These are phyloP conservation scores for Myxozyma melibiosi DNA, from an alignment of 805 yeast species.

Conservation along the genomic window DNA sequence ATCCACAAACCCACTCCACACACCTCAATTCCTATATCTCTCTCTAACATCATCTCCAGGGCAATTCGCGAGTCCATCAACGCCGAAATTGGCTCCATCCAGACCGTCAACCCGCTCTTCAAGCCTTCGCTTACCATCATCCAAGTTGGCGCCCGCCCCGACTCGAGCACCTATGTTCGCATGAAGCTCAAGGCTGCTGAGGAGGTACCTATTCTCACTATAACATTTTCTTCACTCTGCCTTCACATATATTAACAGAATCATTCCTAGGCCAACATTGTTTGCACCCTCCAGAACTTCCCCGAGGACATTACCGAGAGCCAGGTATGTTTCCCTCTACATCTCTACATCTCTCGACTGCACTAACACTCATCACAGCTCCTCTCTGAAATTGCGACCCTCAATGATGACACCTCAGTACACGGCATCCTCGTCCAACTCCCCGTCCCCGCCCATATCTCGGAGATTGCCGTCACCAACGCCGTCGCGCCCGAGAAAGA, in stretches of 20 bases:
- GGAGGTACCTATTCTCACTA: conserved; percentile 44
- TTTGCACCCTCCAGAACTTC: conserved; percentile 65
- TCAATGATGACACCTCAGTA: conserved; percentile 74
- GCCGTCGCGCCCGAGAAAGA: conserved; percentile 83
- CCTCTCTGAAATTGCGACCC: conserved; percentile 57
- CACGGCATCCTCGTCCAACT: conserved; percentile 89
- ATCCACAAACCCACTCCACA: too few species aligned
- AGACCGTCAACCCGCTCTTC: conserved; percentile 53
- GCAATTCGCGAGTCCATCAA: conserved; percentile 55
- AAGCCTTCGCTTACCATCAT: conserved; percentile 77
- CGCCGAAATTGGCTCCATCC: conserved; percentile 52
- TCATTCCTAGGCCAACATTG: conserved; percentile 60
- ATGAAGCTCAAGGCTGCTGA: conserved; percentile 89
- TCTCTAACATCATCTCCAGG: conserved; percentile 7
- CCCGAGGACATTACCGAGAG: conserved; percentile 63
- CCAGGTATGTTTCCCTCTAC: conserved; percentile 44
- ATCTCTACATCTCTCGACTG: neutral
- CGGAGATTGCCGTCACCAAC: conserved; percentile 78
- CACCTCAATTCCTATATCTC: too few species aligned
- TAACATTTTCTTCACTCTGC: neutral
- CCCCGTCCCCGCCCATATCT: conserved; percentile 79
- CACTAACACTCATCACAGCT: conserved; percentile 32
- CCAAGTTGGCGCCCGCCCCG: conserved; percentile 90
- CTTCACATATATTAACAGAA: neutral
- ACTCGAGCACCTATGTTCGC: conserved; percentile 85